These are phyloP conservation scores for Penicillium sp. DNA, from an alignment of 2,329 filamentous ascomycete species.

Conservation along the genomic window DNA sequence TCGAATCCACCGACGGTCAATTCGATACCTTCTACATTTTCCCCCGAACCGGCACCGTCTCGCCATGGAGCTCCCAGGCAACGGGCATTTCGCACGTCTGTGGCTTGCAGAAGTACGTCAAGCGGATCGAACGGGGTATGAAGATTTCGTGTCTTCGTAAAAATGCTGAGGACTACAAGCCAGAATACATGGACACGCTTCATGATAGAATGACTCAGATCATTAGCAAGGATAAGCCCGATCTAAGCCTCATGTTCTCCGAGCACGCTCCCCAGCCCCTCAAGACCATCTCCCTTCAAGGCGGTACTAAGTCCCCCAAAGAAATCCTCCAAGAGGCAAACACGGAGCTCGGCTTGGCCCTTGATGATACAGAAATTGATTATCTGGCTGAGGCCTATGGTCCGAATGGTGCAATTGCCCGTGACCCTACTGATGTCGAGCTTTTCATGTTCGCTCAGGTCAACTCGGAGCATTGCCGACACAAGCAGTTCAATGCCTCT, in stretches of 20 bases:
- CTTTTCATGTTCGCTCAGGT: constrained; percentile 99
- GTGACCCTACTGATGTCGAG: constrained; percentile 81
- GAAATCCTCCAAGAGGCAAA: constrained; percentile 80
- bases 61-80: constrained; percentile 96
- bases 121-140: constrained; percentile 83
- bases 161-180: constrained; percentile 57
- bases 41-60: constrained; percentile 77
- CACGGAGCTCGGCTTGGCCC: constrained; percentile 73
- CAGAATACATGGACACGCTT: constrained; percentile 62
- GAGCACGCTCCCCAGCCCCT: constrained; percentile 64
- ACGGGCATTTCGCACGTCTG: constrained; percentile 93
- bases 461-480: constrained; percentile 89
- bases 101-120: constrained; percentile 67
- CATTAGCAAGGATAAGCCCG: constrained; percentile 64
- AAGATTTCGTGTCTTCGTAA: constrained; percentile 63
- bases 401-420: constrained; percentile 55
- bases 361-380: constrained; percentile 86
- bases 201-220: constrained; percentile 96
- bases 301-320: constrained; percentile 61
- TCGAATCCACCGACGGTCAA: constrained; percentile 49
- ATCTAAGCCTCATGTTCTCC: constrained; percentile 74
- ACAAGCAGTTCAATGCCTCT: constrained; percentile 93
- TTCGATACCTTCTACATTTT: constrained; percentile 67
- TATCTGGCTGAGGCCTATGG: constrained; percentile 87
- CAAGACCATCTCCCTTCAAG: constrained; percentile 71